Evolutionary conservation across 2,329 filamentous ascomycete genomes (phyloP), one percentile per base, ranked within the genome.

Genomic region (Fusarium tuaranense): DNA sequence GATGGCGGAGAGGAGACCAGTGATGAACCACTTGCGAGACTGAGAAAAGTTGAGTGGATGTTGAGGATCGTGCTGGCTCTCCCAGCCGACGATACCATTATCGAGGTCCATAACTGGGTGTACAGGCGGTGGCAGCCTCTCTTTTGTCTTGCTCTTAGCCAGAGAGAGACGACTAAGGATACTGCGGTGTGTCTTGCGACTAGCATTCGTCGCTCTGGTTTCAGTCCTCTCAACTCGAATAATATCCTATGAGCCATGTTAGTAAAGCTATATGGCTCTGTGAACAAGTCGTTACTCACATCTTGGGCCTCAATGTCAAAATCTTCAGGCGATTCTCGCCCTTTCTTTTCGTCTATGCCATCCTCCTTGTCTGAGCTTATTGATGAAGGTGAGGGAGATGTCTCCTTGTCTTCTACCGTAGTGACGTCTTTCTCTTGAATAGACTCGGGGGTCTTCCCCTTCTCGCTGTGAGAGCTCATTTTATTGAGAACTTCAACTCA

Each of bases 31-130:
- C 82, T 92, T 92, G 74, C 86, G 88, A 20, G 80, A 79, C 8
- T 75, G 77, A 2, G 86, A 73, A 83, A 92, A 91, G 80, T 92
- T 92, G 74, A 90, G 84, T 2, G 90, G 90, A 81, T 89, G 89
- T 4, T 83, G 81, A 0, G 88, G 89, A 77, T 92, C 90, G 64
- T 88, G 85, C 76, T 89, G 87, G 41, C 84, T 80, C 5, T 92
- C 89, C 90, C 90, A 92, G 39, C 89, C 90, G 20, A 92, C 87
- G 68, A 91, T 78, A n/a, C 87, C 87, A 2, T 81, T 82, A 63
- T 84, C 84, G 22, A 92, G 85, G 72, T 91, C 84, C 20, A 84
- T 86, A 32, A 86, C 72, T 0, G 88, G 89, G n/a, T 87, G 79
- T 1, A 80, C 75, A 1, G 80, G 78, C 1, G 80, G 81, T 7